Percentiles rank a stretch among this genome's conserved stretches.
Evolutionary conservation across 2,329 filamentous ascomycete genomes (phyloP).

Genomic region (Domatiomyces catenatus): DNA sequence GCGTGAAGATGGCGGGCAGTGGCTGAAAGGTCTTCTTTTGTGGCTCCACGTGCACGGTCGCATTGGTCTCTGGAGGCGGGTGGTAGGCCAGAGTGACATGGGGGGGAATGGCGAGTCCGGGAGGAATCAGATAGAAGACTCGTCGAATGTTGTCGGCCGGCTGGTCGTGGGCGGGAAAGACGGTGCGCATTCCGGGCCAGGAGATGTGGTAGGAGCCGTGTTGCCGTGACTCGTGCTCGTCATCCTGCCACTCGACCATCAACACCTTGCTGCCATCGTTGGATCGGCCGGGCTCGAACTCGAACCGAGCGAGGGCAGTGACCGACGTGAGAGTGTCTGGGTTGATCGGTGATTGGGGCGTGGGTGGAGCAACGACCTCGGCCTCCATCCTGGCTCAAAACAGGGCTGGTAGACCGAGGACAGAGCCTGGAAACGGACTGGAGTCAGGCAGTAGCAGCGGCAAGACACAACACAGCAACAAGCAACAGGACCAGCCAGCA

Average conservation of each 20-base stretch:
- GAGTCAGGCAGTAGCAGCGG: too few relatives aligned
- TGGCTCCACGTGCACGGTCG: slow-evolving; percentile 10
- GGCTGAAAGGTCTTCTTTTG: slow-evolving; percentile 52
- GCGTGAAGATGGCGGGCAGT: slow-evolving; percentile 72
- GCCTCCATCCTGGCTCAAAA: slow-evolving; percentile 2
- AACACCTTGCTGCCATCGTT: slow-evolving; percentile 80
- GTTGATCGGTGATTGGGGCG: slow-evolving; percentile 10
- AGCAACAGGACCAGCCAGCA: too few relatives aligned
- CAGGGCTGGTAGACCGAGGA: not conserved
- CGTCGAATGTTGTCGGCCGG: slow-evolving; percentile 41
- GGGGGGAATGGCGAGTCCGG: slow-evolving; percentile 54
- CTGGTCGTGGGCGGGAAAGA: slow-evolving; percentile 50
- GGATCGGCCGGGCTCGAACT: slow-evolving; percentile 62
- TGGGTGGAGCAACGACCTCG: slow-evolving; percentile 7
- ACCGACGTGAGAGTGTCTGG: slow-evolving; percentile 21
- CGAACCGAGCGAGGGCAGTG: slow-evolving; percentile 64
- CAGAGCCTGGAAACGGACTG: not conserved
- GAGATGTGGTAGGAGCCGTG: slow-evolving; percentile 57
- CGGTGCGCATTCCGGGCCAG: slow-evolving; percentile 66
- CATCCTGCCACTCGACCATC: slow-evolving; percentile 81
- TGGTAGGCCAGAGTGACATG: slow-evolving; percentile 50
- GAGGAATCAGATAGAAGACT: slow-evolving; percentile 68
- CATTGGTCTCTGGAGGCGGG: slow-evolving; percentile 28
- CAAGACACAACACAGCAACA: too few relatives aligned
- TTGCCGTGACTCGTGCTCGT: slow-evolving; percentile 31